A percentile compares a stretch with the other conserved stretches of the same genome.
Conservation (phyloP, 31 red algal species). For the Asparagopsis taxiformis region DNA sequence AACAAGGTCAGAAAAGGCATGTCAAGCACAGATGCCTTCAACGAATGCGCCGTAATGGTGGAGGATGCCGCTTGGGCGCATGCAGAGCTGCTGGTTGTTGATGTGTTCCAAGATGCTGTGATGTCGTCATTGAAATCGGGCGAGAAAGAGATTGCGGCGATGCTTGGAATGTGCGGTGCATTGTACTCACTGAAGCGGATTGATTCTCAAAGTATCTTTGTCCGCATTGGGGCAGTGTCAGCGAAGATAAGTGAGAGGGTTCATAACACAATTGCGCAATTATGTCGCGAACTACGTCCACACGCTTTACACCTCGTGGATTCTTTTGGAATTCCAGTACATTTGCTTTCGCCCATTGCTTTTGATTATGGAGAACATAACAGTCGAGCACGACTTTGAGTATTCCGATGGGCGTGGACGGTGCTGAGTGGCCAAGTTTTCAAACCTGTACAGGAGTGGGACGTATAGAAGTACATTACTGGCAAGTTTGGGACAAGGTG, state of each 20-base stretch:
- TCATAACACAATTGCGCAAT: conserved; percentile 7
- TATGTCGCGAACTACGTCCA: conserved; percentile 46
- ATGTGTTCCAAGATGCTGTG: conserved; percentile 29
- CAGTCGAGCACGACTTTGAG: conserved; percentile 58
- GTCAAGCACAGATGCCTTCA: conserved; percentile 56
- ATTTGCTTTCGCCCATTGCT: conserved; percentile 79
- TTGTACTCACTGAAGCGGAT: conserved; percentile 20
- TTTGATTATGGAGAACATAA: conserved; percentile 84
- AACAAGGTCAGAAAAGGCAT: conserved; percentile 13
- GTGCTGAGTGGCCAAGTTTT: too few relatives aligned
- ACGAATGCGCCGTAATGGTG: conserved; percentile 19
- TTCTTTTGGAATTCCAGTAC: conserved; percentile 64
- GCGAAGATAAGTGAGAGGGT: conserved; percentile 6
- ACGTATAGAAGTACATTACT: too few relatives aligned
- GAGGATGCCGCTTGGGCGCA: conserved; percentile 58
- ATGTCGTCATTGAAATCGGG: conserved; percentile 14
- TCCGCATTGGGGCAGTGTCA: conserved; percentile 30
- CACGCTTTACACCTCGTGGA: conserved; percentile 64
- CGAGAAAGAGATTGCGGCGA: conserved; percentile 24
- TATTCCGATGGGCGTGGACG: too few relatives aligned
- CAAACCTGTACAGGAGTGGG: too few relatives aligned
- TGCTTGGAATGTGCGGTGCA: conserved; percentile 30
- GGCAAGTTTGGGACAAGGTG: too few relatives aligned
- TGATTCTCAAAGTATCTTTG: conserved; percentile 28
- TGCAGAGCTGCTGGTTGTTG: conserved; percentile 49